phyloP scores from a whole-genome alignment of 148 eudicot genomes.

The Limonium bicolor region DNA sequence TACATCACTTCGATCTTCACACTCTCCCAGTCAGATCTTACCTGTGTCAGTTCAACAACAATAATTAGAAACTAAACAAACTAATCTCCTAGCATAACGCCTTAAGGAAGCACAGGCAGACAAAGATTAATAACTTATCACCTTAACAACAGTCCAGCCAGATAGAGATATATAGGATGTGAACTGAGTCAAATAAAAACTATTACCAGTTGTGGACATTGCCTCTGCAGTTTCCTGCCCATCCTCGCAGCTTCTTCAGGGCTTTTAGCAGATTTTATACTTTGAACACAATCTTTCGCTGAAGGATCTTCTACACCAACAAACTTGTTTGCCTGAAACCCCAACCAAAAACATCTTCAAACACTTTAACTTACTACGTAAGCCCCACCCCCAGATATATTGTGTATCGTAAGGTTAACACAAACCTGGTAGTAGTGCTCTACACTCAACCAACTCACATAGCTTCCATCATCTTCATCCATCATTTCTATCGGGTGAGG shows the following conservation, averaged over 20 bases:
- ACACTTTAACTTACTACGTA: too few species aligned
- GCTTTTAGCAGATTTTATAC: conserved; percentile 62
- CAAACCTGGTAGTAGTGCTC: conserved; percentile 99
- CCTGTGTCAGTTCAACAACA: too few species aligned
- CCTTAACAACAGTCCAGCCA: too few species aligned
- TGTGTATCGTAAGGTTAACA: background rate
- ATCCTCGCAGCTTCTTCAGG: conserved; percentile 98
- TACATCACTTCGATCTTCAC: conserved; percentile 73
- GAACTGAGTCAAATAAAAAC: too few species aligned
- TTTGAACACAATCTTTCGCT: conserved; percentile 48
- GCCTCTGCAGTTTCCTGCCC: conserved; percentile 78
- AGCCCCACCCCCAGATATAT: too few species aligned
- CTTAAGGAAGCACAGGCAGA: too few species aligned
- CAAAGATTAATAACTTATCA: too few species aligned
- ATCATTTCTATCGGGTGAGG: conserved; percentile 72
- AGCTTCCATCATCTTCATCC: conserved; percentile 47
- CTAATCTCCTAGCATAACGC: too few species aligned
- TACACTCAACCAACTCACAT: conserved; percentile 66
- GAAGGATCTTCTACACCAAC: conserved; percentile 49
- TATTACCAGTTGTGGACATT: conserved; percentile 71
- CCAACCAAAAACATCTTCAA: too few species aligned
- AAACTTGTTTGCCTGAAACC: conserved; percentile 81
- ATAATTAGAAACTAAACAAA: too few species aligned
- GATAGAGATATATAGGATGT: too few species aligned
- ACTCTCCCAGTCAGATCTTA: conserved; percentile 78